Percentiles rank a stretch among this genome's conserved stretches.
These are phyloP conservation scores for Cutaneotrichosporon sp. DNA, from an alignment of 1,284 basidiomycete genomes.

Conservation along the genomic window DNA sequence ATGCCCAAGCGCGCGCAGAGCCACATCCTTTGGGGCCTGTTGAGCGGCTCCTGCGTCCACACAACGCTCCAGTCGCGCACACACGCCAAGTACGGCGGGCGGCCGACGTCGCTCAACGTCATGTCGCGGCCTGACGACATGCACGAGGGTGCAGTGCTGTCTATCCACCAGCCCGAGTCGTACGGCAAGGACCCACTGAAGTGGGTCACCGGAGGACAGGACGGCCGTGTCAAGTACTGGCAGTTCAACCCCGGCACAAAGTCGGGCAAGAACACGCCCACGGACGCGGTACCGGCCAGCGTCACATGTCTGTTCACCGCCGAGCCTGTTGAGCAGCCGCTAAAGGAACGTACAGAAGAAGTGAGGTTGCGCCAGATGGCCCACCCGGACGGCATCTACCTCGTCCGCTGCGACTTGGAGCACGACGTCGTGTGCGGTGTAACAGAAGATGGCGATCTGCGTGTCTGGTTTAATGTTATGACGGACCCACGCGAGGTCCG, in stretches of 20 bases:
- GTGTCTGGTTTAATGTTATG: constrained; percentile 29
- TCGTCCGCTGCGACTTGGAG: constrained; percentile 27
- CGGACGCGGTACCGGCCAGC: constrained; percentile 19
- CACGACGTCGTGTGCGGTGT: constrained; percentile 35
- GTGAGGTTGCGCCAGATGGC: constrained; percentile 27
- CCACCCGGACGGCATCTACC: constrained; percentile 31
- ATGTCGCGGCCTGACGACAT: constrained; percentile 21
- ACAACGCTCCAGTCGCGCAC: constrained; percentile 36
- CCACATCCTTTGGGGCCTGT: constrained; percentile 41
- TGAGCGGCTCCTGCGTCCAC: constrained; percentile 38
- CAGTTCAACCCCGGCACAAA: constrained; percentile 24
- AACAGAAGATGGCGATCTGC: constrained; percentile 38
- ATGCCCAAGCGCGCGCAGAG: constrained; percentile 32
- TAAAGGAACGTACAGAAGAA: constrained; percentile 32
- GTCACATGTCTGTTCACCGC: constrained; percentile 41
- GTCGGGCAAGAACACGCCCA: constrained; percentile 26
- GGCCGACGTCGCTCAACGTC: constrained; percentile 36
- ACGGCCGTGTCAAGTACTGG: constrained; percentile 46
- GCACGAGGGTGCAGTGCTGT: constrained; percentile 32
- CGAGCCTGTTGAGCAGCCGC: constrained; percentile 14
- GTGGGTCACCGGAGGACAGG: constrained; percentile 41
- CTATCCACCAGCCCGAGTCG: constrained; percentile 29
- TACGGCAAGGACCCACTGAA: constrained; percentile 17
- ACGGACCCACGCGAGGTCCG: constrained; percentile 20
- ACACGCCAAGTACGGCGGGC: constrained; percentile 32